These are phyloP conservation scores for Russula foetens DNA, from an alignment of 768 basidiomycete genomes.

Conservation along the genomic window DNA sequence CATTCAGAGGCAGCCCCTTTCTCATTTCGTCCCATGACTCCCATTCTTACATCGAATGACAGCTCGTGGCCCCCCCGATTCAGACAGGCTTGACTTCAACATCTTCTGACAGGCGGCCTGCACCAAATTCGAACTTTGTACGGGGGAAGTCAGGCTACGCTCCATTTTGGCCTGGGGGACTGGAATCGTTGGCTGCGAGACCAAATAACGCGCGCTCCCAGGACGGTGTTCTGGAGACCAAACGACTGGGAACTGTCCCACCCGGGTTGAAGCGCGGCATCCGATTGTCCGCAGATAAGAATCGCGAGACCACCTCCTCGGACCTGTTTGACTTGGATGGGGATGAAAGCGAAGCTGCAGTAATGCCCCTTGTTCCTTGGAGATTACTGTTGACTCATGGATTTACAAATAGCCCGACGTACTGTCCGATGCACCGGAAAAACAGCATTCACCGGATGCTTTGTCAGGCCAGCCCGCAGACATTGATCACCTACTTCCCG, in stretches of 20 bases:
- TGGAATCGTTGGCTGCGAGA: slow-evolving; percentile 48
- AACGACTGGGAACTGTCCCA: slow-evolving; percentile 55
- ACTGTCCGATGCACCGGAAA: slow-evolving; percentile 2
- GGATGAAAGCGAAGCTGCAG: neutral
- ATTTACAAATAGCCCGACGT: neutral
- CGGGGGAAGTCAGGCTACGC: slow-evolving; percentile 89
- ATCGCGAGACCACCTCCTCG: slow-evolving; percentile 37
- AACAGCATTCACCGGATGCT: slow-evolving; percentile 20
- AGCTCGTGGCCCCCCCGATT: slow-evolving; percentile 51
- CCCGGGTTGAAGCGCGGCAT: slow-evolving; percentile 82
- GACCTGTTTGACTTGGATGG: slow-evolving; percentile 23
- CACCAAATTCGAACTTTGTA: slow-evolving; percentile 72
- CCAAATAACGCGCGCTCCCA: slow-evolving; percentile 5
- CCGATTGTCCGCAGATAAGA: slow-evolving; percentile 52
- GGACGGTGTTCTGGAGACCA: slow-evolving; percentile 32
- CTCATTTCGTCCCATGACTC: neutral
- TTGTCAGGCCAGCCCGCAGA: slow-evolving; percentile 30
- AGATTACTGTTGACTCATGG: neutral
- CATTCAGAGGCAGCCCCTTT: slow-evolving; percentile 60
- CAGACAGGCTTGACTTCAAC: slow-evolving; percentile 76
- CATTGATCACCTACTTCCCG: slow-evolving; percentile 68
- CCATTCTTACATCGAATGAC: neutral
- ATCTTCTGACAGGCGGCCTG: slow-evolving; percentile 78
- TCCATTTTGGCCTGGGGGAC: slow-evolving; percentile 91
- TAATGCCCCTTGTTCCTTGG: neutral